Conservation (phyloP, 176 grass and related monocot species). For the Otatea glauca region DNA sequence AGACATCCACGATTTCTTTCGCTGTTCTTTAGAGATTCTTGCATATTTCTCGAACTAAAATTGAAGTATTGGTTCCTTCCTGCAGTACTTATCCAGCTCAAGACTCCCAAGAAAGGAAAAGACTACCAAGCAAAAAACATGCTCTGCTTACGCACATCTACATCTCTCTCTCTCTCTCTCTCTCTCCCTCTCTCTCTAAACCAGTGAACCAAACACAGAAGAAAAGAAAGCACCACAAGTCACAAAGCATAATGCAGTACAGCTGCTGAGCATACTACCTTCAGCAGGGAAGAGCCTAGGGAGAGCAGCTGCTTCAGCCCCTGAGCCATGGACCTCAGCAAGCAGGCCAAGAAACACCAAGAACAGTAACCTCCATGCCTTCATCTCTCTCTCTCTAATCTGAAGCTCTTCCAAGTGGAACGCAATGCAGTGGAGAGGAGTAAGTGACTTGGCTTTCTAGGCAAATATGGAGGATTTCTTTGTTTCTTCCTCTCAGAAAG, state of each 20-base stretch:
- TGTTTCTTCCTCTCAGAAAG: neutral
- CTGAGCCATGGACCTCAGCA: conserved; percentile 41
- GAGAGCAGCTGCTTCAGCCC: neutral
- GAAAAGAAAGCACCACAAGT: neutral
- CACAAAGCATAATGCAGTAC: neutral
- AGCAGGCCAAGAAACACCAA: conserved; percentile 32
- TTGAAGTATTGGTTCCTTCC: neutral
- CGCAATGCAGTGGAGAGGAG: neutral
- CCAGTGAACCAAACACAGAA: neutral
- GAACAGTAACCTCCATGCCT: conserved; percentile 24
- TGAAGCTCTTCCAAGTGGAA: conserved; percentile 17
- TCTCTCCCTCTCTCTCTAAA: neutral
- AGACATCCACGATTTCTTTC: neutral
- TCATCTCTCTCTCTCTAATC: conserved; percentile 18
- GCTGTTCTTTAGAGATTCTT: conserved; percentile 14
- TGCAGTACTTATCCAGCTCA: neutral
- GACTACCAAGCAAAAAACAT: no score
- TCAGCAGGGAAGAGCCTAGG: conserved; percentile 48
- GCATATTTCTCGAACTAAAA: neutral
- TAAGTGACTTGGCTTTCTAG: conserved; percentile 31
- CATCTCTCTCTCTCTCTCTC: no score
- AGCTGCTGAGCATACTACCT: conserved; percentile 26
- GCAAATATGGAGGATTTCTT: neutral
- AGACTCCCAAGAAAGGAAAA: neutral
- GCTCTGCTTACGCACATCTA: no score